Conservation (phyloP, 1,139 yeast genomes). For the Suhomyces guaymorum region DNA sequence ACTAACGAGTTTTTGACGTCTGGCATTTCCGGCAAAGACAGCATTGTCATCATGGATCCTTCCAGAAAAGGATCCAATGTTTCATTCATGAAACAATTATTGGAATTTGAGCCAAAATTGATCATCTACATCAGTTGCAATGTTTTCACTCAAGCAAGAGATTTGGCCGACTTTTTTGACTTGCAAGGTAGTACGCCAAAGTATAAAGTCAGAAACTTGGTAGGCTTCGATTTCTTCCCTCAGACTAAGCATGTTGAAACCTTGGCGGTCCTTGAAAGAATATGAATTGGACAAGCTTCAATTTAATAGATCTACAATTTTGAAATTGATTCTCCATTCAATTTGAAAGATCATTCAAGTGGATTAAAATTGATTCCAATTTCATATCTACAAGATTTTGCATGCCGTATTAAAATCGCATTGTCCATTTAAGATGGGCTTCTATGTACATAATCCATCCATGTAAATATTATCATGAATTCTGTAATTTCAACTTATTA, state of each 20-base stretch:
- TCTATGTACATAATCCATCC: no score
- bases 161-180: conserved; percentile 31
- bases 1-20: conserved; percentile 26
- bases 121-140: conserved; percentile 48
- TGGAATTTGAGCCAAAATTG: conserved; percentile 38
- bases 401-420: no score
- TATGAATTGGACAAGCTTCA: conserved; percentile 6
- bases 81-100: conserved; percentile 36
- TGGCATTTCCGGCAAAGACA: conserved; percentile 32
- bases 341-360: no score
- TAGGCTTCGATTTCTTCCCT: conserved; percentile 51
- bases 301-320: no score
- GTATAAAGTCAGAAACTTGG: conserved; percentile 34
- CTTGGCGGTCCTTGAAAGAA: conserved; percentile 37
- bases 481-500: background rate
- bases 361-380: no score
- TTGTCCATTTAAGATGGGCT: no score
- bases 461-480: no score
- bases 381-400: no score
- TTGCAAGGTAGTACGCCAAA: conserved; percentile 21
- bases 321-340: no score
- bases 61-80: conserved; percentile 45
- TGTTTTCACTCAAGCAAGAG: conserved; percentile 50
- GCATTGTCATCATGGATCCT: conserved; percentile 48
- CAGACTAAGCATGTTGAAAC: conserved; percentile 52